Evolutionary conservation across 352 stramenopile species (phyloP).

Genomic region (Phytophthora tentaculata): DNA sequence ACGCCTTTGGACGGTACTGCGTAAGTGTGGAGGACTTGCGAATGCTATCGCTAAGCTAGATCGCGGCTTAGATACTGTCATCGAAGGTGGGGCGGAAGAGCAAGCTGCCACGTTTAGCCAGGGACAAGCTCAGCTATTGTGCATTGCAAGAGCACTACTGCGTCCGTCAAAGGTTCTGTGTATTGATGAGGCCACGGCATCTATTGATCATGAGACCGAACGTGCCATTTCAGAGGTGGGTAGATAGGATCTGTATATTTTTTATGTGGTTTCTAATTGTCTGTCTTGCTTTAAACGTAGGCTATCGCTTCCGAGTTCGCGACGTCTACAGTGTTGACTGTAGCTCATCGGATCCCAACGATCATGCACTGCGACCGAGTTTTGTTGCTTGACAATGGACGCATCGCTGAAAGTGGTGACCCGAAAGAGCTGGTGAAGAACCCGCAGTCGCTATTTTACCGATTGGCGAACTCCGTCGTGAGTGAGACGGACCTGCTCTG

Average conservation of each 20-base stretch:
- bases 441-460: conserved; percentile 50
- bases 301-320: conserved; percentile 93
- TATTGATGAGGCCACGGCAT: conserved; percentile 92
- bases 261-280: not conserved
- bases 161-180: conserved; percentile 93
- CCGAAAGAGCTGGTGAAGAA: conserved; percentile 45
- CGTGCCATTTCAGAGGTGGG: conserved; percentile 69
- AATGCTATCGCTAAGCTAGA: conserved; percentile 49
- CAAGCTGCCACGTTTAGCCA: conserved; percentile 62
- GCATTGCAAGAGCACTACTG: conserved; percentile 82
- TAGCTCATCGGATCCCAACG: conserved; percentile 97
- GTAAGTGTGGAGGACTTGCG: conserved; percentile 54
- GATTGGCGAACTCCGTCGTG: conserved; percentile 33
- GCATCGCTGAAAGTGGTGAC: conserved; percentile 56
- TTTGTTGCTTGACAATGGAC: conserved; percentile 66
- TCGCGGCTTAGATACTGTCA: conserved; percentile 52
- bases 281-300: conserved; percentile 33
- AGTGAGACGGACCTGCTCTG: conserved; percentile 16
- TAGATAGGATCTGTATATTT: not conserved
- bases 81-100: conserved; percentile 50
- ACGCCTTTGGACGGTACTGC: conserved; percentile 63
- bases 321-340: conserved; percentile 95
- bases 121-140: conserved; percentile 79
- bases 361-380: conserved; percentile 95
- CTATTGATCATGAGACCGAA: conserved; percentile 92